Evolutionary conservation across 2,329 filamentous ascomycete genomes (phyloP).

Genomic region (Dryadomyces quercivorus): DNA sequence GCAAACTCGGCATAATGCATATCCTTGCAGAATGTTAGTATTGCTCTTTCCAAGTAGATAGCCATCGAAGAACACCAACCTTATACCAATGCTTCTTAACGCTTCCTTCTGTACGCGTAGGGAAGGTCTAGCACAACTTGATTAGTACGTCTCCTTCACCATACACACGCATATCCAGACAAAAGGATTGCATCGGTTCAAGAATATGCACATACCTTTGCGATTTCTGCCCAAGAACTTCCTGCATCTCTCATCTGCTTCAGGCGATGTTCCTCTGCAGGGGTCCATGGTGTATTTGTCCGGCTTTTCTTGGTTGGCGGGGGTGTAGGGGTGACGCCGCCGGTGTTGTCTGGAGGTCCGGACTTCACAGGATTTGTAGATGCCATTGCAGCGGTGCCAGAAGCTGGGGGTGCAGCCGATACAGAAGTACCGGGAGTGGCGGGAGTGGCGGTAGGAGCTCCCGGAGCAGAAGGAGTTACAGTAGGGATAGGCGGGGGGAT

Average conservation of each 20-base stretch:
- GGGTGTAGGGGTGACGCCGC: slow-evolving; percentile 23
- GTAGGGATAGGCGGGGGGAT: slow-evolving; percentile 14
- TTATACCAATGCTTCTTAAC: slow-evolving; percentile 99
- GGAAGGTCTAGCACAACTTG: slow-evolving; percentile 58
- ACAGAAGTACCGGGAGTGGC: slow-evolving; percentile 23
- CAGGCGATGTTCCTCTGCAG: slow-evolving; percentile 79
- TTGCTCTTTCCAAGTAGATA: too few relatives aligned
- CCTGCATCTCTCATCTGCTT: slow-evolving; percentile 91
- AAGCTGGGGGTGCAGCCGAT: slow-evolving; percentile 6
- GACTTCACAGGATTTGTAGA: slow-evolving; percentile 9
- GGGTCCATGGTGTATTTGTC: slow-evolving; percentile 98
- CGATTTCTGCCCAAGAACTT: slow-evolving; percentile 95
- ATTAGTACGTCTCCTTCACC: neutral
- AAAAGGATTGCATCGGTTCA: too few relatives aligned
- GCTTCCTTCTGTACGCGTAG: slow-evolving; percentile 84
- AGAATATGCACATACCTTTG: slow-evolving; percentile 53
- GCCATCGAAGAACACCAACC: slow-evolving; percentile 32
- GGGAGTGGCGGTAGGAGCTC: slow-evolving; percentile 14
- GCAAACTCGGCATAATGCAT: slow-evolving; percentile 99
- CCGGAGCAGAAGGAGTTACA: slow-evolving; percentile 13
- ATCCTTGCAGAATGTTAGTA: slow-evolving; percentile 45
- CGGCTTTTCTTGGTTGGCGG: slow-evolving; percentile 77
- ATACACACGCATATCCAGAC: neutral
- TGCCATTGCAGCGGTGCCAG: slow-evolving; percentile 10
- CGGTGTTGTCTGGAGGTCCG: slow-evolving; percentile 7